These are phyloP conservation scores for Colletotrichum paranaense DNA, from an alignment of 2,329 filamentous ascomycete genomes.

Conservation along the genomic window DNA sequence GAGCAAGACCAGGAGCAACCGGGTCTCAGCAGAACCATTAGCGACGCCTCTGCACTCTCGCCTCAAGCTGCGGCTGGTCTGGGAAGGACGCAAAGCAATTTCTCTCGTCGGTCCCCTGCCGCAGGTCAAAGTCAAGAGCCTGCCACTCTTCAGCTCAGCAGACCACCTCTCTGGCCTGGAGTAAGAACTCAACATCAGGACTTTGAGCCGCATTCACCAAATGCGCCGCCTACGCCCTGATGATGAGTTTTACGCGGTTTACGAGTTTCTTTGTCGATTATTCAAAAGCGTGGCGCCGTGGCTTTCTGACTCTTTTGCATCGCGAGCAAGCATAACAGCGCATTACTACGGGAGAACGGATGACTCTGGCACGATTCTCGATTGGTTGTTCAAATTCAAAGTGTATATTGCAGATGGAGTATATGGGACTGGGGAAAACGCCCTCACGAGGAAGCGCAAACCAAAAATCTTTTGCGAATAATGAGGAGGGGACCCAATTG, in stretches of 20 bases:
- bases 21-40: constrained; percentile 20
- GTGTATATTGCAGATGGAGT: constrained; percentile 19
- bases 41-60: constrained; percentile 32
- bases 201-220: constrained; percentile 18
- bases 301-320: constrained; percentile 20
- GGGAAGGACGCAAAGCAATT: constrained; percentile 28
- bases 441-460: neutral
- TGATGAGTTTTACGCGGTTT: neutral
- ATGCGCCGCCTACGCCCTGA: constrained; percentile 17
- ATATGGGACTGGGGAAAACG: neutral
- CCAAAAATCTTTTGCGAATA: neutral
- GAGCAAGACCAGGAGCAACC: constrained; percentile 46
- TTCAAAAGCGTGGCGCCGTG: constrained; percentile 31
- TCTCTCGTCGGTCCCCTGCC: constrained; percentile 18
- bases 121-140: constrained; percentile 6
- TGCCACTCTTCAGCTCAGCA: constrained; percentile 42
- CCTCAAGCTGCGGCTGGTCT: neutral
- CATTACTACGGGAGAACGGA: constrained; percentile 12
- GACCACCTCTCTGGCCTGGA: constrained; percentile 57
- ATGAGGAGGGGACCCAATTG: constrained; percentile 5
- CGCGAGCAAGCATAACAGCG: constrained; percentile 21
- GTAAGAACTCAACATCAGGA: constrained; percentile 50
- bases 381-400: constrained; percentile 3
- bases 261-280: constrained; percentile 11
- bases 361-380: constrained; percentile 19